Evolutionary conservation across 2,329 filamentous ascomycete species (phyloP).

Genomic region (Bimuria novae-zelandiae): DNA sequence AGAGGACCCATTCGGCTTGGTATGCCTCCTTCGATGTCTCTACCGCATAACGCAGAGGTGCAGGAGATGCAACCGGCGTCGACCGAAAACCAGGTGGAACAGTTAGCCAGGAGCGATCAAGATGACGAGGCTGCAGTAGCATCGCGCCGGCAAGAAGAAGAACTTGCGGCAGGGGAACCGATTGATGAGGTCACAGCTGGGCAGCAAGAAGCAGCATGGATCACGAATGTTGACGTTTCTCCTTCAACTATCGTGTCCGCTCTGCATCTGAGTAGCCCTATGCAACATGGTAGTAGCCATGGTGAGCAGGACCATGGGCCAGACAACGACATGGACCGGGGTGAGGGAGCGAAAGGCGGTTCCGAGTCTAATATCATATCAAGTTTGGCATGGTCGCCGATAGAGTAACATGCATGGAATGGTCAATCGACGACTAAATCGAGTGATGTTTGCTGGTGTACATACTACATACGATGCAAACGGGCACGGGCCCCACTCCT

Average conservation of each 20-base stretch:
- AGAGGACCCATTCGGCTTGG: slow-evolving; percentile 5
- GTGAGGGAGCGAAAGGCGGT: not conserved
- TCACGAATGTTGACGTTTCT: slow-evolving; percentile 4
- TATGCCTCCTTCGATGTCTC: slow-evolving; percentile 4
- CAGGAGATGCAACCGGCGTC: too few relatives aligned
- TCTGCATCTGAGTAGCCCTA: slow-evolving; percentile 10
- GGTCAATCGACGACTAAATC: not conserved
- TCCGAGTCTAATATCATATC: slow-evolving; percentile 4
- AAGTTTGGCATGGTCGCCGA: slow-evolving; percentile 1
- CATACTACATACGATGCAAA: too few relatives aligned
- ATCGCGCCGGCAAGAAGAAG: not conserved
- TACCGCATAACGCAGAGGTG: not conserved
- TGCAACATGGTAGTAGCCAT: not conserved
- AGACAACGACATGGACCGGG: not conserved
- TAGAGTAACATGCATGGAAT: not conserved
- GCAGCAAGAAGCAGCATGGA: too few relatives aligned
- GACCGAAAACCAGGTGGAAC: not conserved
- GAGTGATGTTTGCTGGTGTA: not conserved
- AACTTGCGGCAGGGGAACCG: not conserved
- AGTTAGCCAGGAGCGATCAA: not conserved
- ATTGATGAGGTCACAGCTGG: not conserved
- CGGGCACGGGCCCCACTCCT: too few relatives aligned
- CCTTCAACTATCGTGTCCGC: slow-evolving; percentile 15
- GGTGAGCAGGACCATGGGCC: not conserved
- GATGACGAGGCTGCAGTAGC: not conserved